Evolutionary conservation across 306 rosid genomes (phyloP), one percentile per base, ranked within the genome.

Genomic region (Cucumis melo): DNA sequence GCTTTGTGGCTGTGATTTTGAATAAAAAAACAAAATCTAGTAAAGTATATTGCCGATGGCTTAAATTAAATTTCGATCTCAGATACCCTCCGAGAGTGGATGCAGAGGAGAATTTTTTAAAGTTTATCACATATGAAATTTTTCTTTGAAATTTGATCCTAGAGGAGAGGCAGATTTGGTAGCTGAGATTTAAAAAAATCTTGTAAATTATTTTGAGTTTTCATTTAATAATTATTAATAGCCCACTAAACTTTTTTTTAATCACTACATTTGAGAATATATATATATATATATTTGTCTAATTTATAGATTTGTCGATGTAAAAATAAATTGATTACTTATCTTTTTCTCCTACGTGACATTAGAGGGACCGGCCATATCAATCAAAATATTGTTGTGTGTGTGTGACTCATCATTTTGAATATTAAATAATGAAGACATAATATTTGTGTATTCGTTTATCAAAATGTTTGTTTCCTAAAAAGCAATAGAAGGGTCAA

Each of bases 1-100:
- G 98, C 98, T 78, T 77, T 93, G 79, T 93, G 98, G 98, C 98
- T 93, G 13, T 1, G 4, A 42, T 8, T 39, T 7, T 8, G 4
- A 1, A 46, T 3, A 27, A 27, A 46, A 46, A 46, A 46, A 46
- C 6, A 6, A 6, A 57, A 57, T 57, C 32, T n/a, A 19, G 50
- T 64, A 38, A 66, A 41, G 20, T 66, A 10, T 38, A 20, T 66
- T 41, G 73, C 13, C 20, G 54, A 66, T 42, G 20, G 5, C 21
- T 68, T 42, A 10, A 42, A 68, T 68, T 42, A 10, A 42, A 68
- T 66, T 55, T 2, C 11, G 50, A 19, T 38, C 17, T n/a, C 50
- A 5, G 8, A 11, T 10, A 23, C 36, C 21, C 50, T n/a, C 71
- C 48, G 13, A n/a, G 13, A n/a, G 29, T 21, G 32, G 73, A 66